phyloP scores from a whole-genome alignment of 768 basidiomycete genomes.

The Tulasnella sp. region DNA sequence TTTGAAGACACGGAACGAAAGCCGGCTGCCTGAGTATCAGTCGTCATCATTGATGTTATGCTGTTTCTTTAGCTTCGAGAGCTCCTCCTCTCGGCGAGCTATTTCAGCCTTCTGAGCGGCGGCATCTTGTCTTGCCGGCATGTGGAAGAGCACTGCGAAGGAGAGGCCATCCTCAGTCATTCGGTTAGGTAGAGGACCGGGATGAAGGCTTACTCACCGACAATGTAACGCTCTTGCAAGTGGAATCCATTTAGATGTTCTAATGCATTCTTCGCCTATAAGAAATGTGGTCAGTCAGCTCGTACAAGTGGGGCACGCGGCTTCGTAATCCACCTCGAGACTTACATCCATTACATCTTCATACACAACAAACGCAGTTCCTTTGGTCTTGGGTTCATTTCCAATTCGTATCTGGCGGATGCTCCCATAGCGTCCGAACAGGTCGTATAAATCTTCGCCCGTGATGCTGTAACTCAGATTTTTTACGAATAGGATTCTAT shows the following conservation, averaged over 20 bases:
- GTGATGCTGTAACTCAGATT: constrained; percentile 90
- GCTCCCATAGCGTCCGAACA: constrained; percentile 96
- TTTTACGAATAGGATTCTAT: constrained; percentile 89
- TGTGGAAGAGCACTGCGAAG: constrained; percentile 78
- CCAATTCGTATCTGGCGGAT: constrained; percentile 95
- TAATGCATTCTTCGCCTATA: constrained; percentile 90
- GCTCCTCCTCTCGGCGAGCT: constrained; percentile 84
- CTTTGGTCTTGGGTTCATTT: constrained; percentile 85
- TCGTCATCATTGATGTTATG: constrained; percentile 73
- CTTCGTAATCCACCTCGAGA: constrained; percentile 35
- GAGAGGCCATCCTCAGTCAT: not conserved
- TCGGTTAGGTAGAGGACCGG: not conserved
- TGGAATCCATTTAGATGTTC: constrained; percentile 98
- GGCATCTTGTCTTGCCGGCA: constrained; percentile 95
- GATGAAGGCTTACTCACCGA: constrained; percentile 45
- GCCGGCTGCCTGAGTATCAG: not conserved
- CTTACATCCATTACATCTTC: constrained; percentile 92
- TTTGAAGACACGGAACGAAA: not conserved
- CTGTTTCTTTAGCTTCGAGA: constrained; percentile 79
- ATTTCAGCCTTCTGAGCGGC: constrained; percentile 90
- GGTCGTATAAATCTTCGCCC: constrained; percentile 91
- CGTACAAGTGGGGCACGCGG: not conserved
- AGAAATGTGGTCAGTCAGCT: not conserved
- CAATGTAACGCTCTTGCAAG: constrained; percentile 95
- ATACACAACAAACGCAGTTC: constrained; percentile 95